phyloP scores from a whole-genome alignment of 2,329 filamentous ascomycete species.

The Seiridium unicorne region DNA sequence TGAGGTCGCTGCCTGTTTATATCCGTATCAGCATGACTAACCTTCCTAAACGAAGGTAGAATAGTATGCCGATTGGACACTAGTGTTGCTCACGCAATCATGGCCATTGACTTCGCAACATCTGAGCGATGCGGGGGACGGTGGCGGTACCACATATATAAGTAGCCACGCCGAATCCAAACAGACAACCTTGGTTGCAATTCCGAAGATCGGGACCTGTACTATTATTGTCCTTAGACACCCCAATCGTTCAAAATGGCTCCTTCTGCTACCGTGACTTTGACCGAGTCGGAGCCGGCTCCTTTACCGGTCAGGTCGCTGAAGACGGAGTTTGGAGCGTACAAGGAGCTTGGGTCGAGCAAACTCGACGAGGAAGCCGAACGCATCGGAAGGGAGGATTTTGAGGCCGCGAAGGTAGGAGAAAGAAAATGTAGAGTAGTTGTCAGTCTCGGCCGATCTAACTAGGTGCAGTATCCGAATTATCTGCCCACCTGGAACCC shows the following conservation, averaged over 20 bases:
- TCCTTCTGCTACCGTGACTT: slow-evolving; percentile 25
- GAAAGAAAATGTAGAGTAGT: too few species aligned
- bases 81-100: slow-evolving; percentile 8
- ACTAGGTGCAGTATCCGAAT: slow-evolving; percentile 57
- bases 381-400: slow-evolving; percentile 23
- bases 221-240: background rate
- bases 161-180: background rate
- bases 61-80: background rate
- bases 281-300: slow-evolving; percentile 19
- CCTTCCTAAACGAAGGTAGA: background rate
- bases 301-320: slow-evolving; percentile 12
- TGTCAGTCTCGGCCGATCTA: slow-evolving; percentile 13
- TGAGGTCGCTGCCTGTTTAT: background rate
- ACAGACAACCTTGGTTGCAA: background rate
- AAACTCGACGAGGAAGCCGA: slow-evolving; percentile 25
- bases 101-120: slow-evolving; percentile 3
- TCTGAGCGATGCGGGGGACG: background rate
- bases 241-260: slow-evolving; percentile 19
- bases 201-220: background rate
- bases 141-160: background rate
- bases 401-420: slow-evolving; percentile 23
- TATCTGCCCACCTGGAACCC: slow-evolving; percentile 73
- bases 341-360: slow-evolving; percentile 24
- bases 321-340: slow-evolving; percentile 21
- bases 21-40: background rate